Evolutionary conservation across 768 basidiomycete species (phyloP).

Genomic region (Trametes coccinea): DNA sequence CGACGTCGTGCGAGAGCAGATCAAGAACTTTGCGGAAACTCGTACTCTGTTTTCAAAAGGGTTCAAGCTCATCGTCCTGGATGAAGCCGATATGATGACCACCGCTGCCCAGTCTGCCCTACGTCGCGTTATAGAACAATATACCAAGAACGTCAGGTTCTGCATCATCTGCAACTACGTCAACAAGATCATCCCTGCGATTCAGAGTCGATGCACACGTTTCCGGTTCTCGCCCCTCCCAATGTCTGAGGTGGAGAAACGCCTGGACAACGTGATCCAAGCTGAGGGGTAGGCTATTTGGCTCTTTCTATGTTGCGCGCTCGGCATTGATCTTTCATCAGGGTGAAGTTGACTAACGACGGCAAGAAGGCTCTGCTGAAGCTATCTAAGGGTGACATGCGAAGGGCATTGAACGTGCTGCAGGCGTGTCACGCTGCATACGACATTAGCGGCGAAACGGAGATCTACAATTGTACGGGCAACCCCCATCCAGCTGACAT

Average conservation of each 20-base stretch:
- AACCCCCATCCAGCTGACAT: constrained; percentile 96
- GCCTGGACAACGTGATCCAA: constrained; percentile 76
- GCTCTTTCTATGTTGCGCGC: not conserved
- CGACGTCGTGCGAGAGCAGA: constrained; percentile 97
- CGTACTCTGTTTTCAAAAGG: constrained; percentile 89
- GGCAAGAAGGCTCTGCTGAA: constrained; percentile 89
- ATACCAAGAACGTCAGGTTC: constrained; percentile 97
- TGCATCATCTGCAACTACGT: constrained; percentile 99
- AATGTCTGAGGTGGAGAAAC: constrained; percentile 79
- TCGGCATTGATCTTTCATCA: constrained; percentile 33
- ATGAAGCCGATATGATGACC: constrained; percentile 99
- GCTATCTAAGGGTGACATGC: constrained; percentile 97
- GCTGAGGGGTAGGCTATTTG: constrained; percentile 68
- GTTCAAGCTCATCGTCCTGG: constrained; percentile 96
- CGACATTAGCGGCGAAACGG: constrained; percentile 81
- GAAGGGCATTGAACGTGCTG: constrained; percentile 90
- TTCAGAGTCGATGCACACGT: constrained; percentile 96
- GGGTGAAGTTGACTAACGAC: constrained; percentile 83
- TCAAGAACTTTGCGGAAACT: constrained; percentile 97
- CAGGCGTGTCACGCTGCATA: constrained; percentile 99
- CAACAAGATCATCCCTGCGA: constrained; percentile 98
- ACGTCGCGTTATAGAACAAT: constrained; percentile 96
- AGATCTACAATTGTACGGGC: constrained; percentile 96
- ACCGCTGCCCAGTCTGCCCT: constrained; percentile 95
- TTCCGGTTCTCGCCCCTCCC: constrained; percentile 96